Base-by-base conservation (phyloP, 768 basidiomycete species). In the Pleurotus pulmonarius region DNA sequence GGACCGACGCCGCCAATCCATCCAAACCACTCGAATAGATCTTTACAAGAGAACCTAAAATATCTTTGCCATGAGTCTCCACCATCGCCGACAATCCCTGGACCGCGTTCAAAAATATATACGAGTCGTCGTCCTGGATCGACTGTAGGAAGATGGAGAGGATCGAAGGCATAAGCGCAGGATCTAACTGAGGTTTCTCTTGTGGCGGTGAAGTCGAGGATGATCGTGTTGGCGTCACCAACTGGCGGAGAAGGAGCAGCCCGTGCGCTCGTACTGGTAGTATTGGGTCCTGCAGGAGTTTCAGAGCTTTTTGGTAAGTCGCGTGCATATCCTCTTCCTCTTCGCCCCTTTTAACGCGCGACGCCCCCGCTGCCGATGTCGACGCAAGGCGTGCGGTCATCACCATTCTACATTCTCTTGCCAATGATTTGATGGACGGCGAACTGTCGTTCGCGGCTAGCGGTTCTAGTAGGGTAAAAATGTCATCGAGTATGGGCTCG, bases 251-350 rank as follows among this genome's bases (percentile, higher is more conserved):
- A 20, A 94, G 76, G 38, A 92, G 75, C 2, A 98, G 75, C 5
- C 96, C 96, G 66, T 98, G 94, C 0, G 92, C 96, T 46, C 95
- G 87, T 40, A 98, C 94, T 18, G 96, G 95, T 8, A 98, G 78
- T 37, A 96, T 84, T 1, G 92, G 88, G 68, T 98, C 96, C 69
- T 94, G 90, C 9, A 98, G 74, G 22, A 95, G 81, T 60, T 87
- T 89, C 15, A 98, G 76, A 2, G 94, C 92, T 62, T 89, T 87
- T 63, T 93, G 92, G 69, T 97, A 98, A 5, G 75, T 81, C 47
- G 84, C 85, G 55, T 85, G 84, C 3, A 82, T 71, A 26, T 69
- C 68, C 58, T 80, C 77, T 46, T 79, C 73, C 49, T 68, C 70
- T 4, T 52, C 58, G 2, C 59, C 64, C 8, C 67, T 70, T 8